Conservation (phyloP, 225 moss, liverwort and hornwort genomes). For the Ulota crispa region DNA sequence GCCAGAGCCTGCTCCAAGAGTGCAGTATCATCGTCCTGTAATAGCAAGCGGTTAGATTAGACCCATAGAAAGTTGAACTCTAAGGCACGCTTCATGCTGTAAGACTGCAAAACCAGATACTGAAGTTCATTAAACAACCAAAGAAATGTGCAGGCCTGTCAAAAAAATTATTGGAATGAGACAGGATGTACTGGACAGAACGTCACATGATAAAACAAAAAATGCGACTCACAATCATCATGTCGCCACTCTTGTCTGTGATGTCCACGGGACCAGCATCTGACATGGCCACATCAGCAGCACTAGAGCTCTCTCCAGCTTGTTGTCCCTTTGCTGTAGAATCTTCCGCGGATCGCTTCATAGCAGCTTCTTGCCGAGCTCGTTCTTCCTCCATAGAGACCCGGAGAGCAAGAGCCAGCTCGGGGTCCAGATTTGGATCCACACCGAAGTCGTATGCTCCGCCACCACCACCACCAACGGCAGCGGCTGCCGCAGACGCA, state of each 20-base stretch:
- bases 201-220: background rate
- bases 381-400: conserved; percentile 99
- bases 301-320: conserved; percentile 66
- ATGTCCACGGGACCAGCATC: conserved; percentile 62
- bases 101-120: background rate
- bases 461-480: conserved; percentile 83
- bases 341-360: conserved; percentile 87
- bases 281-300: conserved; percentile 81
- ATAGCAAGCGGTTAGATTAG: background rate
- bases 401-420: conserved; percentile 91
- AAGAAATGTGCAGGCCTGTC: background rate
- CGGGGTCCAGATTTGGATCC: conserved; percentile 95
- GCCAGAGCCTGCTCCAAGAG: conserved; percentile 87
- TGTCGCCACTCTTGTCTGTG: conserved; percentile 65
- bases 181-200: background rate
- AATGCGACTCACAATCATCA: conserved; percentile 56
- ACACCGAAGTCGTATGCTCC: conserved; percentile 98
- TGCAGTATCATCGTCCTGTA: conserved; percentile 92
- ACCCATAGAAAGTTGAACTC: background rate
- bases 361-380: conserved; percentile 97
- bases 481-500: conserved; percentile 93
- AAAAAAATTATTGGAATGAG: background rate
- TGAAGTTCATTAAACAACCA: background rate
- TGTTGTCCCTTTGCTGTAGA: conserved; percentile 59
- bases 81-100: background rate